Percentiles rank a stretch among this genome's conserved stretches.
phyloP scores from a whole-genome alignment of 768 basidiomycete species.

The Mycena alexandri region DNA sequence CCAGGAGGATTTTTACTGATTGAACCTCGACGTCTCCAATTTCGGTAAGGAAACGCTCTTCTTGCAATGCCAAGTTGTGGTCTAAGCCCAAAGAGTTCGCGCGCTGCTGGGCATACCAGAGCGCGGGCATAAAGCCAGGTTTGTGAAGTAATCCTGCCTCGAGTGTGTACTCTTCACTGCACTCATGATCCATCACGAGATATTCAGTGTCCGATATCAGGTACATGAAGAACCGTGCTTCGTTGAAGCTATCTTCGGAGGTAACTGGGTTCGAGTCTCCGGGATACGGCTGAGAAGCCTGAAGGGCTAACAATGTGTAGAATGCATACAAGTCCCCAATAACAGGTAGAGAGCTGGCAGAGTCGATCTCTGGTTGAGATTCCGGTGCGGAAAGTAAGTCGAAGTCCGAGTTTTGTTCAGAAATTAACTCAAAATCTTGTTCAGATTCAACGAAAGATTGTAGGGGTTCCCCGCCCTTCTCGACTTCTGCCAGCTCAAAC shows the following conservation, averaged over 20 bases:
- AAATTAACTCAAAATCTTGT: no score
- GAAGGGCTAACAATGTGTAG: neutral
- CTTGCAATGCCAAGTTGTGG: no score
- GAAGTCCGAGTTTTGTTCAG: no score
- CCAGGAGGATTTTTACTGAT: no score
- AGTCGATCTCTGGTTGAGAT: no score
- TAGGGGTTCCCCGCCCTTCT: conserved; percentile 5
- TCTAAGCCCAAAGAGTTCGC: no score
- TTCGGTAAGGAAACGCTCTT: no score
- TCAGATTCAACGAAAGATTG: neutral
- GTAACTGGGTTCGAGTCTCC: neutral
- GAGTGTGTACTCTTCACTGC: no score
- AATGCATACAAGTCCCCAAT: conserved; percentile 10
- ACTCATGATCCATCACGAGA: neutral
- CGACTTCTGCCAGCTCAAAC: neutral
- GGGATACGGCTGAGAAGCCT: neutral
- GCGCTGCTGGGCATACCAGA: neutral
- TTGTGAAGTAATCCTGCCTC: neutral
- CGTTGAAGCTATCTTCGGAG: neutral
- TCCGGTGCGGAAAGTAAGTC: no score
- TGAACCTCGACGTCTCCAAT: no score
- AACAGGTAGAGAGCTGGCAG: neutral
- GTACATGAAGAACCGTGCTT: neutral
- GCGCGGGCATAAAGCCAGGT: neutral
- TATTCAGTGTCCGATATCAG: neutral